Evolutionary conservation across 805 yeast species (phyloP).

Genomic region (Blastobotrys terrestris): DNA sequence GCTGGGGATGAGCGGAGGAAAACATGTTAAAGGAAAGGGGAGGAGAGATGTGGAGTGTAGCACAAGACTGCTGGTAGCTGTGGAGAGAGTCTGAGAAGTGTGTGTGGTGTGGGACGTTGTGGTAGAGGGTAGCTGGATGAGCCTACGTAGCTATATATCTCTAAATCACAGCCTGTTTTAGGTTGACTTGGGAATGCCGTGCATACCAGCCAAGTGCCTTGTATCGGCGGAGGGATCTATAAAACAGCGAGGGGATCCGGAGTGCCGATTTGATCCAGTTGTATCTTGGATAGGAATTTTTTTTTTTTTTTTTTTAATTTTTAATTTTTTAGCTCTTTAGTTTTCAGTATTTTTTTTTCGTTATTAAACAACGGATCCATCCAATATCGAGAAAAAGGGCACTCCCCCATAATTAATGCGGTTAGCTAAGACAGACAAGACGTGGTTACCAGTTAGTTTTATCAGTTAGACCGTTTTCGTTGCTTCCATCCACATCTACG

Average conservation of each 20-base stretch:
- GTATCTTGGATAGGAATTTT: no score
- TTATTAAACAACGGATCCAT: background rate
- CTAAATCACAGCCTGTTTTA: background rate
- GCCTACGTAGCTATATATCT: no score
- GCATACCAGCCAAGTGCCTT: background rate
- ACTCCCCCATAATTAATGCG: background rate
- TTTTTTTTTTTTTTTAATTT: no score
- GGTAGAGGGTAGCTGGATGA: no score
- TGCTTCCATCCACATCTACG: no score
- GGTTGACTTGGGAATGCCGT: background rate
- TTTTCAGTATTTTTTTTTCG: background rate
- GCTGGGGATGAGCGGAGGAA: no score
- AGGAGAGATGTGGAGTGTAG: background rate
- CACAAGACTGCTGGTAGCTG: no score
- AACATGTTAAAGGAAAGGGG: background rate
- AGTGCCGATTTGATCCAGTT: background rate
- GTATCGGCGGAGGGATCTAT: background rate
- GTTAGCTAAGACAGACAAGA: background rate
- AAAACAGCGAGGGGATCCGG: background rate
- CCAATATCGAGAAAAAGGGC: background rate
- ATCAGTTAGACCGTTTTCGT: background rate
- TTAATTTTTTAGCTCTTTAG: no score
- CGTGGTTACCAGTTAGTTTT: background rate
- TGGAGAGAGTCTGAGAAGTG: background rate
- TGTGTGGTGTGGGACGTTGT: no score